Conservation (phyloP, 495 filamentous ascomycete species). For the Letharia lupina region DNA sequence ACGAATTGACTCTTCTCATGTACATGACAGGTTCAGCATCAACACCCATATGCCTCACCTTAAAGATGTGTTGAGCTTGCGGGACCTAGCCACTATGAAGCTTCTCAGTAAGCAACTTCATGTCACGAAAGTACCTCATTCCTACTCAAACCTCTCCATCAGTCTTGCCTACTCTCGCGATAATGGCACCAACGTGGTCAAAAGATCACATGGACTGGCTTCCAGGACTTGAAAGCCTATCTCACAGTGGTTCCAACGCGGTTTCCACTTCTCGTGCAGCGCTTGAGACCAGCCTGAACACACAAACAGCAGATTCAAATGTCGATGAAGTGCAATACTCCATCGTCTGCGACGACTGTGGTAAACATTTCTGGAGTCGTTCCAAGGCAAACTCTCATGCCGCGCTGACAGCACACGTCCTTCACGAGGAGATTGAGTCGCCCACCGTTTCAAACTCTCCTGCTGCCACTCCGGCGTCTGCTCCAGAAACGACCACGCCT, state of each 20-base stretch:
- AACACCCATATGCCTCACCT: background rate
- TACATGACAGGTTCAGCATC: background rate
- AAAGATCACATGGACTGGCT: background rate
- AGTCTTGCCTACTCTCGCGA: background rate
- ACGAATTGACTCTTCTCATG: background rate
- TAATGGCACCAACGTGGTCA: background rate
- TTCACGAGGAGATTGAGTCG: background rate
- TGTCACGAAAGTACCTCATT: background rate
- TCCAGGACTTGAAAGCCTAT: background rate
- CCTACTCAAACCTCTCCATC: background rate
- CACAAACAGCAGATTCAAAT: slow-evolving; percentile 28
- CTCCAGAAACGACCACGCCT: too few species aligned
- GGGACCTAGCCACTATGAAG: background rate
- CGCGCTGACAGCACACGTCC: background rate
- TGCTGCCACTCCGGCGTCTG: background rate
- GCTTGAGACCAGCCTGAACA: background rate
- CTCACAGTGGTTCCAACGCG: background rate
- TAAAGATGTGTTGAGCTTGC: background rate
- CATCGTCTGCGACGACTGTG: slow-evolving; percentile 55
- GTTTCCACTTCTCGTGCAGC: background rate
- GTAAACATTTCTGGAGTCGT: slow-evolving; percentile 60
- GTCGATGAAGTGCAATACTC: slow-evolving; percentile 33
- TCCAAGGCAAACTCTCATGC: slow-evolving; percentile 43
- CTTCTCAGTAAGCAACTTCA: background rate
- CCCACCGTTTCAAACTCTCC: background rate